Percentiles rank a stretch among this genome's conserved stretches.
Conservation (phyloP, 2,329 filamentous ascomycete genomes). For the Sphaerulina populicola region DNA sequence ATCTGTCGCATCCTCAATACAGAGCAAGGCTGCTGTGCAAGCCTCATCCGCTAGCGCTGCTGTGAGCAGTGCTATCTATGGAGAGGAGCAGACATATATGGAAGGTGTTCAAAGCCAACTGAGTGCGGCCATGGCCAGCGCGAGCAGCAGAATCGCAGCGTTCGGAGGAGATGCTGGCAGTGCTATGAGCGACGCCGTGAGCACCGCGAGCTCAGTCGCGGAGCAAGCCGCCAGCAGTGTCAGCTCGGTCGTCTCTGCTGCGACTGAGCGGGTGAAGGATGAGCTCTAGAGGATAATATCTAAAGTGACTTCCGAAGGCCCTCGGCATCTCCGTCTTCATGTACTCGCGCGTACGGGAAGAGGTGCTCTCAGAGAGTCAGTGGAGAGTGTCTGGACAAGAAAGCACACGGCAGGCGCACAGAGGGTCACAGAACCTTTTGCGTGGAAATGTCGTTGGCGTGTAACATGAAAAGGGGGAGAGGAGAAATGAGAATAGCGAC, state of each 20-base stretch:
- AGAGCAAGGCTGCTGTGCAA: slow-evolving; percentile 40
- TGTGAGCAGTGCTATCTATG: slow-evolving; percentile 42
- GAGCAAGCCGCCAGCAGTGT: slow-evolving; percentile 27
- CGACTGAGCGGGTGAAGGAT: slow-evolving; percentile 41
- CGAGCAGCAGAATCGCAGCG: slow-evolving; percentile 37
- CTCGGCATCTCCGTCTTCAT: too few species aligned
- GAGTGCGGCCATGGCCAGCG: slow-evolving; percentile 38
- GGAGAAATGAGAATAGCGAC: background rate
- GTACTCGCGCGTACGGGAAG: too few species aligned
- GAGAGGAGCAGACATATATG: slow-evolving; percentile 45
- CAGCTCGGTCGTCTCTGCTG: slow-evolving; percentile 30
- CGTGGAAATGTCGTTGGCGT: background rate
- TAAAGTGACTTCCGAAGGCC: too few species aligned
- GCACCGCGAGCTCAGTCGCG: slow-evolving; percentile 33
- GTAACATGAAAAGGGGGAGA: background rate
- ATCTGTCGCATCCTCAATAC: slow-evolving; percentile 40
- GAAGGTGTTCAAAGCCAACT: slow-evolving; percentile 40
- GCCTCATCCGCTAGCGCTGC: slow-evolving; percentile 39
- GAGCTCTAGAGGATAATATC: slow-evolving; percentile 39
- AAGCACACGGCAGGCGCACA: background rate
- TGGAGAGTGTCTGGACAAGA: background rate
- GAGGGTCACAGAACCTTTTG: background rate
- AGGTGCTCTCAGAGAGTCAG: too few species aligned
- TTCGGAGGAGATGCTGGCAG: slow-evolving; percentile 32
- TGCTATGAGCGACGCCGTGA: slow-evolving; percentile 27